A percentile compares a stretch with the other conserved stretches of the same genome.
Evolutionary conservation across 345 rosid species (phyloP).

Genomic region (Aquilaria malaccensis): DNA sequence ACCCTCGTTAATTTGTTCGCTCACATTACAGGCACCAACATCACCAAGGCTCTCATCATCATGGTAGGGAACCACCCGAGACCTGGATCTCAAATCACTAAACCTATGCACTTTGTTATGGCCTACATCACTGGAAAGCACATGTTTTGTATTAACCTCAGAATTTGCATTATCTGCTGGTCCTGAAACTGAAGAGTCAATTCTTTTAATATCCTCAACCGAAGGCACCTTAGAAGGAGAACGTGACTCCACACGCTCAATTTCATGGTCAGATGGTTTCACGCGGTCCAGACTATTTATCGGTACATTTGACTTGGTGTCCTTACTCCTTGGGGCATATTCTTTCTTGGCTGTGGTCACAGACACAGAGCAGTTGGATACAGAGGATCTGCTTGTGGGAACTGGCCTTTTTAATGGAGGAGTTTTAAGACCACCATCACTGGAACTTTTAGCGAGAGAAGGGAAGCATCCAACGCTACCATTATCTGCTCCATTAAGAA

Average conservation of each 20-base stretch:
- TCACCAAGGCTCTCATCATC: slow-evolving; percentile 40
- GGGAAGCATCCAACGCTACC: slow-evolving; percentile 34
- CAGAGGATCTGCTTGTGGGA: slow-evolving; percentile 56
- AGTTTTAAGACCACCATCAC: slow-evolving; percentile 32
- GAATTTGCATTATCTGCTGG: slow-evolving; percentile 21
- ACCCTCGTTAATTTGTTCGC: slow-evolving; percentile 33
- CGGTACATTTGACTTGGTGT: slow-evolving; percentile 22
- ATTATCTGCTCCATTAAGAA: slow-evolving; percentile 44
- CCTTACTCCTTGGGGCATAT: slow-evolving; percentile 25
- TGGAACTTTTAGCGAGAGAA: slow-evolving; percentile 35
- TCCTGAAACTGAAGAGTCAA: slow-evolving; percentile 20
- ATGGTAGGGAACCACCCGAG: slow-evolving; percentile 50
- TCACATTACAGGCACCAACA: slow-evolving; percentile 15
- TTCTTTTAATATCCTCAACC: slow-evolving; percentile 19
- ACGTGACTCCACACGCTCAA: slow-evolving; percentile 24
- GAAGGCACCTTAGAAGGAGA: slow-evolving; percentile 15
- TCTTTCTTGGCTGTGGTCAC: slow-evolving; percentile 36
- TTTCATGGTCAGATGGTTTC: slow-evolving; percentile 27
- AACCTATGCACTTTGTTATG: slow-evolving; percentile 34
- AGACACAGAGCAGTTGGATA: slow-evolving; percentile 17
- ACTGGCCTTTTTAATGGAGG: slow-evolving; percentile 47
- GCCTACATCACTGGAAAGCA: slow-evolving; percentile 23
- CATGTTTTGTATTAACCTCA: slow-evolving; percentile 36
- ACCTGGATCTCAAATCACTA: slow-evolving; percentile 43
- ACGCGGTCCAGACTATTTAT: slow-evolving; percentile 15